Evolutionary conservation across 164 flowering plant genomes (phyloP), one percentile per base, ranked within the genome.

Genomic region (Sedum album): DNA sequence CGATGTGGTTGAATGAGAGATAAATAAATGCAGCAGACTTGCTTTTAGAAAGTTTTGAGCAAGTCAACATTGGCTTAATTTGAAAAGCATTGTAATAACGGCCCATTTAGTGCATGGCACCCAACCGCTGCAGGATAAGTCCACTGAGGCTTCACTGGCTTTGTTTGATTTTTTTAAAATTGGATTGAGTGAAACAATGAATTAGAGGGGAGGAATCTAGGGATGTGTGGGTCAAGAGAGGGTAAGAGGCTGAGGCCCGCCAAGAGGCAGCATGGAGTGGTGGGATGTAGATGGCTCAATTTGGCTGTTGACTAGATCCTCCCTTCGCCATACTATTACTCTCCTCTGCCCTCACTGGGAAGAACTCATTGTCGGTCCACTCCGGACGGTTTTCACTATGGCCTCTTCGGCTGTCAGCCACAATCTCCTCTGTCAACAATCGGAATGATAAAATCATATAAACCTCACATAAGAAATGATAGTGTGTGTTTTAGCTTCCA

Each of bases 381-480:
- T n/a, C n/a, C n/a, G n/a, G n/a, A n/a, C n/a, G n/a, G n/a, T n/a
- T n/a, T n/a, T n/a, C n/a, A n/a, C n/a, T n/a, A n/a, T n/a, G n/a
- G n/a, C n/a, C n/a, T n/a, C n/a, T n/a, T n/a, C n/a, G n/a, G n/a
- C n/a, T n/a, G n/a, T n/a, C n/a, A 53, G 13, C 21, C 21, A 53
- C 21, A 23, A 38, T 38, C 41, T 38, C 10, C 41, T 53, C 23
- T 10, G 41, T 10, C 41, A 6, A 79, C 88, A 73, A 94, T 91
- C 99, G 74, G 99, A 76, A 60, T 91, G 89, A 70, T 97, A 97
- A 76, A 94, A 80, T n/a, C 99, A n/a, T n/a, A n/a, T n/a, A n/a
- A n/a, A n/a, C n/a, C n/a, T n/a, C n/a, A n/a, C n/a, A n/a, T n/a
- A n/a, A n/a, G n/a, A n/a, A n/a, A n/a, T n/a, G n/a, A n/a, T n/a